Base-by-base conservation (phyloP, 129 eudicot genomes). In the Pittosporum tobira region DNA sequence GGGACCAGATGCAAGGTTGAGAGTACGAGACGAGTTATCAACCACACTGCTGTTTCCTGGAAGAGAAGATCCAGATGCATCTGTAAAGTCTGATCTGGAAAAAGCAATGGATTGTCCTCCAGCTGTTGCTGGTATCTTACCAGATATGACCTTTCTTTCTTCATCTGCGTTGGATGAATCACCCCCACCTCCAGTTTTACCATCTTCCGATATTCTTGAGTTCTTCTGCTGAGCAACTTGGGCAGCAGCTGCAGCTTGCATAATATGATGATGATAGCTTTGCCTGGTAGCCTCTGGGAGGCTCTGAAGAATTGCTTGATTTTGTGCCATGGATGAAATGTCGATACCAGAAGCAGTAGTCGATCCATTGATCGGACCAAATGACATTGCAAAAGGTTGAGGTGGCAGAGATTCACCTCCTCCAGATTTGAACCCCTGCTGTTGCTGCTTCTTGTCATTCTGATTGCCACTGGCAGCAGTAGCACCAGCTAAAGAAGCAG, bases 51-150 rank as follows among this genome's bases (percentile, higher is more conserved):
- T 66, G 63, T 65, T 69, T 16, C 75, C 71, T 11, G 69, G 51
- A 42, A 68, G 16, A 0, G 74, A 25, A 10, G 72, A 44, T 25
- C 46, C 80, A 51, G 87, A 65, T 6, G 58, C 81, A 57, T 78
- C 95, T 1, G 73, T n/a, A 40, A 75, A 49, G 4, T 90, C 97
- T 36, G 88, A 67, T 54, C 97, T 73, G 3, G 94, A 66, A 60
- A 91, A 91, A n/a, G 90, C 95, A 67, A 85, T 82, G 21, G 97
- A 85, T 65, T 84, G 96, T 13, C 94, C 96, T 14, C 94, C 87
- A 9, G 57, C 56, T 11, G 59, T 21, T 27, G 63, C 48, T 4
- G 63, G 43, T 36, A 65, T 28, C 66, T 77, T 85, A n/a, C 67
- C 75, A 0, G 83, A 47, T 51, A 68, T 29, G 15, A 55, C 71